A percentile compares a stretch with the other conserved stretches of the same genome.
Evolutionary conservation across 2,329 filamentous ascomycete species (phyloP).

Genomic region (Hortaea werneckii): DNA sequence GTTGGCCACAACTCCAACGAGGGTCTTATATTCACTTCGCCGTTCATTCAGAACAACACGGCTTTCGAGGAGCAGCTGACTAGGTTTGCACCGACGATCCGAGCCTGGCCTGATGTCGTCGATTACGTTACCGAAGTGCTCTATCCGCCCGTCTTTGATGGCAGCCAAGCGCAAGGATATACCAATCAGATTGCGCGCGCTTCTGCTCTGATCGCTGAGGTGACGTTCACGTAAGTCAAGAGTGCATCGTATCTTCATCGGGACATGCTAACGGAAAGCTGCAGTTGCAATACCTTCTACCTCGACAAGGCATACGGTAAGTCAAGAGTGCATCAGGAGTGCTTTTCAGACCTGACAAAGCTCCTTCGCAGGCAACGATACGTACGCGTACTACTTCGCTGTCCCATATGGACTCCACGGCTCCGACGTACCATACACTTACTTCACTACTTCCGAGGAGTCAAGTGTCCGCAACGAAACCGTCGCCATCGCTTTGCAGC

Average conservation of each 20-base stretch:
- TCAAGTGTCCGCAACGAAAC: constrained; percentile 3
- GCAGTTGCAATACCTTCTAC: constrained; percentile 42
- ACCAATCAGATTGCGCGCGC: constrained; percentile 34
- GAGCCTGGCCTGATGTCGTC: constrained; percentile 21
- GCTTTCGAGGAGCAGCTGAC: constrained; percentile 20
- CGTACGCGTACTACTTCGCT: constrained; percentile 44
- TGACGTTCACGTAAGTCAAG: constrained; percentile 24
- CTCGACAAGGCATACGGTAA: constrained; percentile 34
- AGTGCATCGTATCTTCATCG: no score
- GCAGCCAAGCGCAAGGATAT: constrained; percentile 34
- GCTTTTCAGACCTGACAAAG: neutral
- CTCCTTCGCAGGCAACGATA: constrained; percentile 25
- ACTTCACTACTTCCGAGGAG: constrained; percentile 34
- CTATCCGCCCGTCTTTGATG: constrained; percentile 42
- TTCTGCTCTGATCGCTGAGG: constrained; percentile 34
- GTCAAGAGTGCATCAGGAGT: neutral
- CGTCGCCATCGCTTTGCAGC: constrained; percentile 35
- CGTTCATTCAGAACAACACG: constrained; percentile 25
- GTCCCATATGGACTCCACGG: constrained; percentile 45
- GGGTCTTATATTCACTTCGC: constrained; percentile 35
- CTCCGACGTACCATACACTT: constrained; percentile 43
- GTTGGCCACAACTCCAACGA: constrained; percentile 36
- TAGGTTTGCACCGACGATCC: constrained; percentile 20
- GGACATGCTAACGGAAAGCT: no score
- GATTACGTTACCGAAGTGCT: constrained; percentile 35